Evolutionary conservation across 192 early-diverging fungal species (phyloP).

Genomic region (Umbelopsis sp.): DNA sequence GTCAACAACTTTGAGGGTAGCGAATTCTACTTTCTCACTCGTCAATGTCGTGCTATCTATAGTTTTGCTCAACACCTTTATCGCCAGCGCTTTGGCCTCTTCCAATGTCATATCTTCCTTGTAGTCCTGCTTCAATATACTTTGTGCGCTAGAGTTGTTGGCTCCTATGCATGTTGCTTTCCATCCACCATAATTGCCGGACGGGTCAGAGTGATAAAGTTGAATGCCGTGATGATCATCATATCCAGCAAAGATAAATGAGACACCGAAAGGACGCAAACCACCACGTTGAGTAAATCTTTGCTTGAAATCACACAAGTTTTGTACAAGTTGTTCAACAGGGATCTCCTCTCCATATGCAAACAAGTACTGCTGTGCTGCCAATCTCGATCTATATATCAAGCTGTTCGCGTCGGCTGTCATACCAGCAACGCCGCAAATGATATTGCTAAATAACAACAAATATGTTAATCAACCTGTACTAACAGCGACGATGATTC

Average conservation of each 20-base stretch:
- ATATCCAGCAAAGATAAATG: slow-evolving; percentile 96
- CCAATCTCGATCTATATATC: slow-evolving; percentile 83
- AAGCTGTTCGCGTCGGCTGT: slow-evolving; percentile 96
- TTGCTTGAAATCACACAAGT: slow-evolving; percentile 96
- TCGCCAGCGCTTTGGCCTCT: slow-evolving; percentile 88
- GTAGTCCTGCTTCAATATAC: slow-evolving; percentile 96
- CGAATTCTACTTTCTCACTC: slow-evolving; percentile 96
- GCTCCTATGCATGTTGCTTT: slow-evolving; percentile 98
- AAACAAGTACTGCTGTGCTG: slow-evolving; percentile 87
- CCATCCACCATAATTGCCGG: slow-evolving; percentile 99
- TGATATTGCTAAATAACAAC: slow-evolving; percentile 65
- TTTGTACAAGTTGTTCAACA: slow-evolving; percentile 93
- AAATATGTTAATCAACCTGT: neutral
- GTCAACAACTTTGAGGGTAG: slow-evolving; percentile 72
- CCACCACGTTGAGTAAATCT: slow-evolving; percentile 99
- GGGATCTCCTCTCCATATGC: slow-evolving; percentile 93
- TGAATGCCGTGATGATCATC: slow-evolving; percentile 92
- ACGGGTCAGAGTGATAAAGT: slow-evolving; percentile 97
- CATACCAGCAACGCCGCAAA: slow-evolving; percentile 95
- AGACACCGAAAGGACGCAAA: slow-evolving; percentile 97
- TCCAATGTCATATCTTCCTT: slow-evolving; percentile 86
- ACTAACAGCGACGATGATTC: neutral
- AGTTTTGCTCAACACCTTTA: slow-evolving; percentile 95
- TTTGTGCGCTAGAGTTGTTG: slow-evolving; percentile 88
- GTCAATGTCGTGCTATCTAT: slow-evolving; percentile 93